A percentile compares a stretch with the other conserved stretches of the same genome.
Evolutionary conservation across 495 filamentous ascomycete genomes (phyloP).

Genomic region (Penicillium parvum): DNA sequence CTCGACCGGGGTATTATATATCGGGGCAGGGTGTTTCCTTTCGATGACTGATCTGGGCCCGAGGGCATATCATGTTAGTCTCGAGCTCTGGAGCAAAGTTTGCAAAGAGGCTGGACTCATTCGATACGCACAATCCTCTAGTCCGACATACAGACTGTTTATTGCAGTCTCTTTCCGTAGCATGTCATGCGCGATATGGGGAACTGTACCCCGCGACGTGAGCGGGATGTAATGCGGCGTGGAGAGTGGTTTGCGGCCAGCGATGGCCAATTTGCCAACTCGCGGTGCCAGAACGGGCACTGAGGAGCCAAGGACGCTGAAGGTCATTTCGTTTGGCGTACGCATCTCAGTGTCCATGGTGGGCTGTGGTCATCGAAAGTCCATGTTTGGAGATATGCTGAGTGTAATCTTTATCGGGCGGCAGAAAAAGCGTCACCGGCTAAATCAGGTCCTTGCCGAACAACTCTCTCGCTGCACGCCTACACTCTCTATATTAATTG

Average conservation of each 20-base stretch:
- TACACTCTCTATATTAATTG: not conserved
- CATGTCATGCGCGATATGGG: conserved; percentile 86
- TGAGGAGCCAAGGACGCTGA: conserved; percentile 25
- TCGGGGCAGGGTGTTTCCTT: conserved; percentile 44
- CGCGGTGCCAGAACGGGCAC: conserved; percentile 40
- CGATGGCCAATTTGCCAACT: conserved; percentile 59
- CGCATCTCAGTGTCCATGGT: conserved; percentile 27
- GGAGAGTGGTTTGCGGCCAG: conserved; percentile 55
- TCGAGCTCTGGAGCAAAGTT: not conserved
- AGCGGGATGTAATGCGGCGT: conserved; percentile 79
- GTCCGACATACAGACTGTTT: conserved; percentile 67
- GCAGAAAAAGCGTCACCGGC: conserved; percentile 15
- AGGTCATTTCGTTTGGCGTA: conserved; percentile 23
- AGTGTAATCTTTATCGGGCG: conserved; percentile 18
- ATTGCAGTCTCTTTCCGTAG: conserved; percentile 60
- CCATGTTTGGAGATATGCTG: conserved; percentile 8
- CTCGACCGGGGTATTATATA: conserved; percentile 43
- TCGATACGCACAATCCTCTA: conserved; percentile 83
- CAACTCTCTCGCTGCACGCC: not conserved
- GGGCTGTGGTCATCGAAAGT: conserved; percentile 14
- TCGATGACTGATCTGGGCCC: conserved; percentile 67
- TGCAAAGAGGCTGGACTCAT: too few species aligned
- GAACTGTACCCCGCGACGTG: conserved; percentile 76
- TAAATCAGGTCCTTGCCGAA: conserved; percentile 5
- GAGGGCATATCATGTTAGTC: conserved; percentile 30